Base-by-base conservation (phyloP, 1,139 yeast genomes). In the Wickerhamiella infanticola region DNA sequence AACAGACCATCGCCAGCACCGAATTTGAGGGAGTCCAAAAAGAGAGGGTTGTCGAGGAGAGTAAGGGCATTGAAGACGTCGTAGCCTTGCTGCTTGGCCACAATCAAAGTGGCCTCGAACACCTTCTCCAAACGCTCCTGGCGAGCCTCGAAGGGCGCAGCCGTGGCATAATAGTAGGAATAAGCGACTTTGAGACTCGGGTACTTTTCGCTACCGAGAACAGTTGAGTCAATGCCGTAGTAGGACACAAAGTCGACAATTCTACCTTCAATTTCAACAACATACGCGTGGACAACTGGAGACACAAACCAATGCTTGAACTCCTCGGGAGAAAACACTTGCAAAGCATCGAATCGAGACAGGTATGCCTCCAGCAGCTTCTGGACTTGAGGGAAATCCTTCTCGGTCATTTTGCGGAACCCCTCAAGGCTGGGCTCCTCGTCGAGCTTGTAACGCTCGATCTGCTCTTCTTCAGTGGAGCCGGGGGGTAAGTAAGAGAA, bases 1-100 rank as follows among this genome's bases (percentile, higher is more conserved):
- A 90, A 72, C 60, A 75, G 75, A 0, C 98, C 99, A 62, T 90
- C 97, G 40, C 99, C 99, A 43, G 78, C 75, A 25, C 95, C 96
- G 62, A 93, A 90, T 61, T 85, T 84, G 64, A 84, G 72, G 44
- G 81, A 79, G 37, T 83, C 81, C 54, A 90, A 68, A 64, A 90
- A 85, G 50, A 79, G 66, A 7, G 86, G 74, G 61, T 90, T 93
- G 60, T 90, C 98, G 65, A 88, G 94, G 9, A 86, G 72, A 0
- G 96, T 79, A 50, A 90, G 71, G 13, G 96, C 95, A 61, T 90
- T 90, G 72, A 88, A 85, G 3, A 93, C 97, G 62, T 90, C 98
- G 57, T 83, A 85, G 39, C 72, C 70, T 64, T 51, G 67, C 25
- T 58, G 53, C 62, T 82, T 81, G 37, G 95, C 79, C 38, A 85